Conservation (phyloP, 192 early-diverging fungal genomes). For the Thoreauomyces humboldtii region DNA sequence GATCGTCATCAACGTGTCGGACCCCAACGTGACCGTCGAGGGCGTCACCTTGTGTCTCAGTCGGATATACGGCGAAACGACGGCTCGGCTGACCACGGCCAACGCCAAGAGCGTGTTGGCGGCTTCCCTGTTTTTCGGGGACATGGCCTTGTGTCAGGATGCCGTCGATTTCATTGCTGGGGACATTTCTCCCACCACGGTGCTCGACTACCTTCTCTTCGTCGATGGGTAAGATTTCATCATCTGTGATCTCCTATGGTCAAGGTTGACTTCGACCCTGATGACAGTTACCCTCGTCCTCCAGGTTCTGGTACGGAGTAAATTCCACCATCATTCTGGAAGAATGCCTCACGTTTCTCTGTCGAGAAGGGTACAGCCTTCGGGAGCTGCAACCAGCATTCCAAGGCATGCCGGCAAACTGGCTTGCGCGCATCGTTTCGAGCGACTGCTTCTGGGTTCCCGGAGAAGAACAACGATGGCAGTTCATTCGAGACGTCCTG, state of each 20-base stretch:
- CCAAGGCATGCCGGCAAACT: conserved; percentile 25
- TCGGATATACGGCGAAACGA: conserved; percentile 41
- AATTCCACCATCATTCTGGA: conserved; percentile 35
- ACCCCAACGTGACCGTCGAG: conserved; percentile 39
- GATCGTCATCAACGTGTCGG: conserved; percentile 34
- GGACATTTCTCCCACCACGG: conserved; percentile 28
- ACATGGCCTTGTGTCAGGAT: conserved; percentile 25
- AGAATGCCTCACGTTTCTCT: conserved; percentile 35
- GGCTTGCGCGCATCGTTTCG: conserved; percentile 37
- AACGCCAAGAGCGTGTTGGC: conserved; percentile 33
- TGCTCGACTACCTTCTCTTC: conserved; percentile 39
- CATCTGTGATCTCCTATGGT: too few relatives aligned
- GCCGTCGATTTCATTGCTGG: conserved; percentile 30
- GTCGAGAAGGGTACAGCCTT: conserved; percentile 33
- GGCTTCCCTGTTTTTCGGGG: conserved; percentile 38
- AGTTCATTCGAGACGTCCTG: conserved; percentile 31
- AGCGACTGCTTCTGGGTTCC: conserved; percentile 41
- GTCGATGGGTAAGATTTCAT: too few relatives aligned
- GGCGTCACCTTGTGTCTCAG: conserved; percentile 35
- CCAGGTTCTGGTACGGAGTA: conserved; percentile 41
- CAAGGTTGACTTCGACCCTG: too few relatives aligned
- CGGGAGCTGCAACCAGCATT: conserved; percentile 19
- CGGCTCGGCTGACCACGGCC: conserved; percentile 18
- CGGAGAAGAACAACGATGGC: conserved; percentile 33
- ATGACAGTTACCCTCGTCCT: too few relatives aligned